Conservation (phyloP, 306 rosid species). For the Medicago lupulina region DNA sequence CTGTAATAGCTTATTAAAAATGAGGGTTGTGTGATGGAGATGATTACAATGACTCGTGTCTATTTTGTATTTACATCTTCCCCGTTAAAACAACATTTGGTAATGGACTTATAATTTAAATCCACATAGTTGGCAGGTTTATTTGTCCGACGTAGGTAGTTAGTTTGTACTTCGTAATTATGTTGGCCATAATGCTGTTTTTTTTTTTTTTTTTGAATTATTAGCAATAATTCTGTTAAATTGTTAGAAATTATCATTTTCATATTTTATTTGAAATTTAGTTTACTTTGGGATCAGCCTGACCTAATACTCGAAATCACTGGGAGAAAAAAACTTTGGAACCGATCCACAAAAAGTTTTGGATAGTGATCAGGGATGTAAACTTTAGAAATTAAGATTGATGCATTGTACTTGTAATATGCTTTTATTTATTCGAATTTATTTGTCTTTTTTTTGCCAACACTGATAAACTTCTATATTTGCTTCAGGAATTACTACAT, state of each 20-base stretch:
- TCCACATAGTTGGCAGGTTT: neutral
- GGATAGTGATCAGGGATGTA: neutral
- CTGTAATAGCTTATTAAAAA: neutral
- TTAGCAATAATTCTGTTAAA: neutral
- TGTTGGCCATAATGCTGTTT: neutral
- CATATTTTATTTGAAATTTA: neutral
- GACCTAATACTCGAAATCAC: neutral
- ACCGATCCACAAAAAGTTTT: neutral
- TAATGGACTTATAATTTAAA: conserved; percentile 1
- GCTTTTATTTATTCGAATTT: neutral
- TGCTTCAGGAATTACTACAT: conserved; percentile 77
- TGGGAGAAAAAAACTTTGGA: neutral
- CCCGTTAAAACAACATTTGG: neutral
- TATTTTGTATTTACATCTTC: neutral
- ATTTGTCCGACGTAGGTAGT: neutral
- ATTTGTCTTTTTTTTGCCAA: conserved; percentile 25
- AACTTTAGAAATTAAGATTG: neutral
- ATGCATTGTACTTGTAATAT: conserved; percentile 5
- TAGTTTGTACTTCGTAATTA: neutral
- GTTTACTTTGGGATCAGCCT: neutral
- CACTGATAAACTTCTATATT: conserved; percentile 42
- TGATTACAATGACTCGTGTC: neutral
- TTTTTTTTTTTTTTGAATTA: too few relatives aligned
- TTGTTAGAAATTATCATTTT: neutral
- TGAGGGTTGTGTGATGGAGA: conserved; percentile 11